phyloP scores from a whole-genome alignment of 2,329 filamentous ascomycete species.

The Blumeriella jaapii region DNA sequence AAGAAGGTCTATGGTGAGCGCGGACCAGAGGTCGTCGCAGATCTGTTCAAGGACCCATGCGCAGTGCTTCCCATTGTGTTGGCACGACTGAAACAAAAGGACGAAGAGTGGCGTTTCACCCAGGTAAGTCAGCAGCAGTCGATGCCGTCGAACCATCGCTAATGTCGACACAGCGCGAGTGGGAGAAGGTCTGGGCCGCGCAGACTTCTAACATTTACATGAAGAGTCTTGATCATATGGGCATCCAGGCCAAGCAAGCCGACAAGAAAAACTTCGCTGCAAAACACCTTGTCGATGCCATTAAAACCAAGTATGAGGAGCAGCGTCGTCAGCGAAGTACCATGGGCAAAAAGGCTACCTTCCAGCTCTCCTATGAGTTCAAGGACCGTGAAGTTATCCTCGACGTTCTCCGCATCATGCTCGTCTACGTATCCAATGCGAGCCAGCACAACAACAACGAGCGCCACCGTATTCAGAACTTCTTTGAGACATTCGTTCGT shows the following conservation, averaged over 20 bases:
- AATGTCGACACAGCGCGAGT: conserved; percentile 56
- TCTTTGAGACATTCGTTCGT: conserved; percentile 66
- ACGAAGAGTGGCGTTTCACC: conserved; percentile 95
- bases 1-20: conserved; percentile 95
- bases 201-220: conserved; percentile 93
- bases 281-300: conserved; percentile 81
- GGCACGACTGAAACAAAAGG: conserved; percentile 83
- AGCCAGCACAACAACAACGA: conserved; percentile 61
- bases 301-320: conserved; percentile 88
- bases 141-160: conserved; percentile 3
- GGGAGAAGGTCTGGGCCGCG: conserved; percentile 97
- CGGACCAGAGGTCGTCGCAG: conserved; percentile 73
- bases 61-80: conserved; percentile 82
- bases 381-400: conserved; percentile 57
- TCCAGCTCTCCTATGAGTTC: conserved; percentile 70
- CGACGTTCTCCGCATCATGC: conserved; percentile 50
- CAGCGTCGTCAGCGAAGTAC: conserved; percentile 59
- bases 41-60: conserved; percentile 76
- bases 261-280: conserved; percentile 88
- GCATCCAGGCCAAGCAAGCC: conserved; percentile 72
- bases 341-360: conserved; percentile 40
- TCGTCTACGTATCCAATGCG: conserved; percentile 54
- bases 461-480: conserved; percentile 61
- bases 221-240: conserved; percentile 94
- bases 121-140: conserved; percentile 35